Conservation (phyloP, 2,329 filamentous ascomycete genomes). For the Atkinsonella texensis region DNA sequence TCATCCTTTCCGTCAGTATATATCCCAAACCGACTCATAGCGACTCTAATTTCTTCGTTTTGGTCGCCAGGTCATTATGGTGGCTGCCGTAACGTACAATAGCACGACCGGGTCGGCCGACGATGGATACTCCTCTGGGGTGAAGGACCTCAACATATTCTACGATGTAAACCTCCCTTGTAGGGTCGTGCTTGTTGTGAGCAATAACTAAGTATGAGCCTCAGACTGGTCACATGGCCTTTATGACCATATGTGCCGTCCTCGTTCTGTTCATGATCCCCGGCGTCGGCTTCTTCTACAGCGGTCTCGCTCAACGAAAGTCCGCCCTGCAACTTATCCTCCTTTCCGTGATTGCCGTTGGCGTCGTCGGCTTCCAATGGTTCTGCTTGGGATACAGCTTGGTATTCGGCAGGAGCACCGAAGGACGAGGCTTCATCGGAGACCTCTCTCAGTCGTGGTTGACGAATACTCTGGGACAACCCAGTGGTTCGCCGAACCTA, state of each 20-base stretch:
- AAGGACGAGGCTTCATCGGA: constrained; percentile 66
- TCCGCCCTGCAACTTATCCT: constrained; percentile 79
- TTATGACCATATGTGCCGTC: constrained; percentile 64
- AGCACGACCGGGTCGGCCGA: constrained; percentile 37
- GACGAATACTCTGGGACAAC: constrained; percentile 61
- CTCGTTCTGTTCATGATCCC: constrained; percentile 89
- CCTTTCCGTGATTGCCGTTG: constrained; percentile 70
- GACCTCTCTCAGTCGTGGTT: constrained; percentile 73
- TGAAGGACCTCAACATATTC: constrained; percentile 69
- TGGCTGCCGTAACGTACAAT: constrained; percentile 29
- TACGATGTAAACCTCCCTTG: constrained; percentile 50
- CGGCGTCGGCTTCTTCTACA: constrained; percentile 91
- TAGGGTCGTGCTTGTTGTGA: not conserved
- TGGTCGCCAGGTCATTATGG: constrained; percentile 12
- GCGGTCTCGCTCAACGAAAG: constrained; percentile 77
- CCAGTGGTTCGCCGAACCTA: constrained; percentile 58
- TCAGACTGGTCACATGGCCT: constrained; percentile 70
- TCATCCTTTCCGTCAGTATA: not conserved
- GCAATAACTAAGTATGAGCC: not conserved
- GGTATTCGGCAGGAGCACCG: constrained; percentile 59
- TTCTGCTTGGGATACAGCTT: constrained; percentile 93
- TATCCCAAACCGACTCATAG: not conserved
- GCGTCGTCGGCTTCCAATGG: constrained; percentile 79
- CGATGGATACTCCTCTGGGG: constrained; percentile 35
- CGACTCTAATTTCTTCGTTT: not conserved